A percentile compares a stretch with the other conserved stretches of the same genome.
These are phyloP conservation scores for Neotropicomus parvogracilis DNA, from an alignment of 1,284 basidiomycete species.

Conservation along the genomic window DNA sequence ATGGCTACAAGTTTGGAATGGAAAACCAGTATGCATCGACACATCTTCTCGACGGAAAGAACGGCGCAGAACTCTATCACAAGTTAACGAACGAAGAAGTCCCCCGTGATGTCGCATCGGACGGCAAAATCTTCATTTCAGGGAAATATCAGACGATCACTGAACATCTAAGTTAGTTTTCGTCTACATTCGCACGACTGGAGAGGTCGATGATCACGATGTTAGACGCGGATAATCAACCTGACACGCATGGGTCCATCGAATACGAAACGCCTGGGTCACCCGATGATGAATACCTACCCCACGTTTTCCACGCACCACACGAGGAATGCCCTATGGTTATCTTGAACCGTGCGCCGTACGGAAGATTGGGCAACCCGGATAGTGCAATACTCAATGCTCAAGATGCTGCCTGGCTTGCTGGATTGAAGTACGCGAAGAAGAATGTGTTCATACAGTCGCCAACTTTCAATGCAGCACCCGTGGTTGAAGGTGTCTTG, in stretches of 20 bases:
- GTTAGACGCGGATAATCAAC: slow-evolving; percentile 36
- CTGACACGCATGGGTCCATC: slow-evolving; percentile 33
- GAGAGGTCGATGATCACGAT: slow-evolving; percentile 12
- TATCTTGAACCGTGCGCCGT: slow-evolving; percentile 67
- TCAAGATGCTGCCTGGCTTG: slow-evolving; percentile 76
- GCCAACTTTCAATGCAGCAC: slow-evolving; percentile 72
- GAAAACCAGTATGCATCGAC: slow-evolving; percentile 43
- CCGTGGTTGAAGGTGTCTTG: slow-evolving; percentile 63
- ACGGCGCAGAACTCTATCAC: slow-evolving; percentile 29
- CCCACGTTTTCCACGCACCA: slow-evolving; percentile 49
- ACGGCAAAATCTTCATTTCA: slow-evolving; percentile 24
- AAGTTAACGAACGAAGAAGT: slow-evolving; percentile 18
- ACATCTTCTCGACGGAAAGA: slow-evolving; percentile 28
- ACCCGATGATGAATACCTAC: slow-evolving; percentile 35
- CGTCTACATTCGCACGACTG: not conserved
- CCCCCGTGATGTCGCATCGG: slow-evolving; percentile 5
- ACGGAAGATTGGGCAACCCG: slow-evolving; percentile 41
- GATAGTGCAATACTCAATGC: slow-evolving; percentile 53
- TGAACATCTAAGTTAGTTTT: slow-evolving; percentile 33
- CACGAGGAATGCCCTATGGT: slow-evolving; percentile 71
- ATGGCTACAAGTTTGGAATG: slow-evolving; percentile 47
- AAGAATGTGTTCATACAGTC: slow-evolving; percentile 75
- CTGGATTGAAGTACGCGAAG: slow-evolving; percentile 65
- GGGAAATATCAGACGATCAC: slow-evolving; percentile 36
- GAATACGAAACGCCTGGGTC: slow-evolving; percentile 28